Percentiles rank a stretch among this genome's conserved stretches.
phyloP scores from a whole-genome alignment of 2,329 filamentous ascomycete species.

The Xylaria sp. region DNA sequence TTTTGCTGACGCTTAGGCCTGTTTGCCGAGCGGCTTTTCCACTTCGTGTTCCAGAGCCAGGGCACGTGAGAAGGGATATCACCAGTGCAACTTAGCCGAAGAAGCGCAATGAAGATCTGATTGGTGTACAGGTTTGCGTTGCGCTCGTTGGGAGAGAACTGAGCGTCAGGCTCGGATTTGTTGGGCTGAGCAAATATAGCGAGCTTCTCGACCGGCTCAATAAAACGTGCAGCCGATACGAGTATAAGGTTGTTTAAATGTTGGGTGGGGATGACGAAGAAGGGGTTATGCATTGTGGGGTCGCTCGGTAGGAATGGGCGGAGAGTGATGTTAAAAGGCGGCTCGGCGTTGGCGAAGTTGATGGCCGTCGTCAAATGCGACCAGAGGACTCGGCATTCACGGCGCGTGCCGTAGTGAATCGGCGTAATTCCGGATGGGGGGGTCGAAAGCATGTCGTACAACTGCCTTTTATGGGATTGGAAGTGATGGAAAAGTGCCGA shows the following conservation, averaged over 20 bases:
- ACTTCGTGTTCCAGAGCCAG: background rate
- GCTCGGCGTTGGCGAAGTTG: background rate
- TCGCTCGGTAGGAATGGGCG: background rate
- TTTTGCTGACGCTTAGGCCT: background rate
- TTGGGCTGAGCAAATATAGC: background rate
- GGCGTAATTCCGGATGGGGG: background rate
- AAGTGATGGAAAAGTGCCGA: background rate
- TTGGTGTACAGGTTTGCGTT: background rate
- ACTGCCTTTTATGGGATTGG: background rate
- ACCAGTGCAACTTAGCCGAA: background rate
- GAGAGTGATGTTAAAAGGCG: background rate
- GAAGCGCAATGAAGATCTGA: background rate
- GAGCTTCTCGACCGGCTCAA: background rate
- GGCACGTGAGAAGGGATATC: background rate
- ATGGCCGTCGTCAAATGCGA: background rate
- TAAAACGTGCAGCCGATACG: background rate
- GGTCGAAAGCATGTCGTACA: background rate
- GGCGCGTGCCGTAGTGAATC: background rate
- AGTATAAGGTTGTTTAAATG: background rate
- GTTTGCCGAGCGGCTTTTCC: too few relatives aligned
- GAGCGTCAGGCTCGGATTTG: background rate
- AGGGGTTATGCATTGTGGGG: background rate
- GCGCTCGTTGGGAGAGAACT: background rate
- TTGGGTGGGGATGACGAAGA: background rate
- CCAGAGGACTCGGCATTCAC: background rate